Evolutionary conservation across 139 green algal genomes (phyloP).

Genomic region (Trebouxia sp.): DNA sequence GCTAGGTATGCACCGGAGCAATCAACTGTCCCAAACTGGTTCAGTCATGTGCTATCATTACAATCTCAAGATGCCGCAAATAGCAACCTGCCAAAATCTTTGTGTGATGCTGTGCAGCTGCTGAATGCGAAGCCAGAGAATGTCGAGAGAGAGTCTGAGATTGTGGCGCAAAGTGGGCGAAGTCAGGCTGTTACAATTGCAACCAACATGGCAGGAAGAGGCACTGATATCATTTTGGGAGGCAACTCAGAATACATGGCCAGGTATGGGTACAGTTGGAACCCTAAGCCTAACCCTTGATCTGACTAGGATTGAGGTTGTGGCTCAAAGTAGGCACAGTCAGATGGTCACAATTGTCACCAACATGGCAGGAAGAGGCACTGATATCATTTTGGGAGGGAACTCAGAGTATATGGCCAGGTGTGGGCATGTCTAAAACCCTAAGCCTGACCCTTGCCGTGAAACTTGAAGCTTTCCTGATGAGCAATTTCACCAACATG

Average conservation of each 20-base stretch:
- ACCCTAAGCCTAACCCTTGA: too few relatives aligned
- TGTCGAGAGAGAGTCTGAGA: conserved; percentile 96
- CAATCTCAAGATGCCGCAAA: too few relatives aligned
- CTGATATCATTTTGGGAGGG: conserved; percentile 97
- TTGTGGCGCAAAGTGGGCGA: conserved; percentile 90
- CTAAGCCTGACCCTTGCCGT: too few relatives aligned
- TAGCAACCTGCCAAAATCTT: too few relatives aligned
- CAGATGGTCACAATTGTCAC: conserved; percentile 95
- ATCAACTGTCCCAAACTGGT: too few relatives aligned
- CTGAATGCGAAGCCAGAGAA: conserved; percentile 99
- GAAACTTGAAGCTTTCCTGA: neutral
- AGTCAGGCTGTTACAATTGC: conserved; percentile 90
- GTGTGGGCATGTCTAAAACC: too few relatives aligned
- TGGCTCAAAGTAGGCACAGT: conserved; percentile 85
- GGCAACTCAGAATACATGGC: conserved; percentile 81
- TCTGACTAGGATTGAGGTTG: too few relatives aligned
- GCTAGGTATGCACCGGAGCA: too few relatives aligned
- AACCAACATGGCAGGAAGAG: conserved; percentile 98
- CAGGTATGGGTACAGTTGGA: too few relatives aligned
- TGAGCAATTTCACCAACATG: too few relatives aligned
- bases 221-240: conserved; percentile 98
- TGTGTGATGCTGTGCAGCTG: conserved; percentile 59
- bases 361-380: conserved; percentile 98
- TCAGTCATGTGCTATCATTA: neutral
- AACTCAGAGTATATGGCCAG: conserved; percentile 72